Base-by-base conservation (phyloP, 768 basidiomycete species). In the Mycena olivaceomarginata region DNA sequence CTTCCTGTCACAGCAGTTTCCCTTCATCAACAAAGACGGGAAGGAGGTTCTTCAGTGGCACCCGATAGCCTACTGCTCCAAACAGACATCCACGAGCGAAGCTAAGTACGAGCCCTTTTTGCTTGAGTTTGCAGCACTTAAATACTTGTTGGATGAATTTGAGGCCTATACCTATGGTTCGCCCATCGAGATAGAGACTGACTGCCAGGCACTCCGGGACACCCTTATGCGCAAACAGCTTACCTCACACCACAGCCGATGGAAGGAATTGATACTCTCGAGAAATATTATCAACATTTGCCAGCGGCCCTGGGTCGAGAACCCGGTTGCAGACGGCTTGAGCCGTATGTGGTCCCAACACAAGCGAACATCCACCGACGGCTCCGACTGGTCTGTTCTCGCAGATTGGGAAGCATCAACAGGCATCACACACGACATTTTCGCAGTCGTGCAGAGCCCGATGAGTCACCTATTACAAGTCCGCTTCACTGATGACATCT, bases 31-130 rank as follows among this genome's bases (percentile, higher is more conserved):
- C 22, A 79, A 80, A 7, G 74, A 78, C 12, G 81, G 84, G 1
- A 72, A 64, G 13, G 67, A 60, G 7, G 74, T 80, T 1, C 20
- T 73, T 5, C 40, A 71, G 9, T 67, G 81, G 25, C 84, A 85
- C 63, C 87, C 86, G 1, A 80, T 88, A 7, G 85, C 76, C 0
- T 88, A 83, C 74, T 81, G 82, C 15, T 87, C 85, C 4, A 87
- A 87, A 67, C 75, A 84, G 11, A 86, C 86, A 13, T 87, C 86
- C 0, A 48, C 46, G 0, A 76, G 80, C 2, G 85, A 86, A 75
- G 84, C 82, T 70, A 80, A 80, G 48, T 87, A 86, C 72, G 78
- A 82, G 60, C 85, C 84, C 0, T 87, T 82, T 74, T 63, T 86
- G 6, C 81, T 85, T 18, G 85, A 87, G 71, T 86, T 86, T 72